A percentile compares a stretch with the other conserved stretches of the same genome.
Conservation (phyloP, 495 filamentous ascomycete genomes). For the Penicillium daleae region DNA sequence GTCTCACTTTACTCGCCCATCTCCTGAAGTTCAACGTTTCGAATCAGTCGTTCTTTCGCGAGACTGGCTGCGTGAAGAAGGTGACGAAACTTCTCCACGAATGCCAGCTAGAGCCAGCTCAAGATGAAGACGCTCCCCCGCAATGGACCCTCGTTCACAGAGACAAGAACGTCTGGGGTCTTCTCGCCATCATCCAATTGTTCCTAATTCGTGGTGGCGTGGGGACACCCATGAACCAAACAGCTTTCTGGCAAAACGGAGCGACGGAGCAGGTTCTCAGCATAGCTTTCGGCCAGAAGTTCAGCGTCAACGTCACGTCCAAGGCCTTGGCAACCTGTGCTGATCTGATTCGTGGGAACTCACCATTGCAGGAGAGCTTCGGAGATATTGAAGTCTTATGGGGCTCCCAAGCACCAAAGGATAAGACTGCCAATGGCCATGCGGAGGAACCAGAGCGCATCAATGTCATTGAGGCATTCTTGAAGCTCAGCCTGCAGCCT, state of each 20-base stretch:
- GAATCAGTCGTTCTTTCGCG: slow-evolving; percentile 93
- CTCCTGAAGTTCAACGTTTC: slow-evolving; percentile 85
- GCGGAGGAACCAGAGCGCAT: slow-evolving; percentile 56
- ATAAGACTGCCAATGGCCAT: slow-evolving; percentile 47
- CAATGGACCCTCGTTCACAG: slow-evolving; percentile 76
- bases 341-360: slow-evolving; percentile 84
- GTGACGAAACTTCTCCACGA: slow-evolving; percentile 70
- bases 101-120: slow-evolving; percentile 56
- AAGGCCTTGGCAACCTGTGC: slow-evolving; percentile 87
- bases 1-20: slow-evolving; percentile 89
- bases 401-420: slow-evolving; percentile 30
- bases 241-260: slow-evolving; percentile 79
- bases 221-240: slow-evolving; percentile 82
- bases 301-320: slow-evolving; percentile 75
- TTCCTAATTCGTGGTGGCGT: slow-evolving; percentile 81
- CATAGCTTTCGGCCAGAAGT: slow-evolving; percentile 77
- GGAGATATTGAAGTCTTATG: slow-evolving; percentile 68
- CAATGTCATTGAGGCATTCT: slow-evolving; percentile 92
- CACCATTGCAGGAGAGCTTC: slow-evolving; percentile 79
- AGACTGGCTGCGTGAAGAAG: slow-evolving; percentile 81
- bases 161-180: slow-evolving; percentile 90
- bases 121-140: slow-evolving; percentile 62
- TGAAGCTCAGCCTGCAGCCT: slow-evolving; percentile 80
- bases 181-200: slow-evolving; percentile 80
- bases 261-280: slow-evolving; percentile 81